Evolutionary conservation across 257 asterid species (phyloP).

Genomic region (Nyctanthes arbortristis): DNA sequence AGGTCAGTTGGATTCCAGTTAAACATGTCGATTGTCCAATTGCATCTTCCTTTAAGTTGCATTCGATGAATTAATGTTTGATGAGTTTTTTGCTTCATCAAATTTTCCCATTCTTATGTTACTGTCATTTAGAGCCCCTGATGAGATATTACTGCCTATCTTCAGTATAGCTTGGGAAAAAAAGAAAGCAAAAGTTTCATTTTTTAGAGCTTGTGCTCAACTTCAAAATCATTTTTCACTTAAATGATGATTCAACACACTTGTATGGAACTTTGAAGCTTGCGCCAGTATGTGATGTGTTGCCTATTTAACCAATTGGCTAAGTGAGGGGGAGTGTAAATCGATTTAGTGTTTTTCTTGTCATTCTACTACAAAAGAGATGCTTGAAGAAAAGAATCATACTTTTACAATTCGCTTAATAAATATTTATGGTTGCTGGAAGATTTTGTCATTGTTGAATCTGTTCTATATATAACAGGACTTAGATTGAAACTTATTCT

Average conservation of each 20-base stretch:
- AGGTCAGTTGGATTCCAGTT: slow-evolving; percentile 43
- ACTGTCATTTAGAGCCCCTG: slow-evolving; percentile 2
- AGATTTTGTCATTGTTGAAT: neutral
- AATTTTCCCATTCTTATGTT: slow-evolving; percentile 3
- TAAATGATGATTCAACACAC: neutral
- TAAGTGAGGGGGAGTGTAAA: neutral
- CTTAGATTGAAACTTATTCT: neutral
- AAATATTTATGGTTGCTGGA: neutral
- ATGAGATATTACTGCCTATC: neutral
- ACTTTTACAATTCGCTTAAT: neutral
- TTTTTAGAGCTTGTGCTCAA: neutral
- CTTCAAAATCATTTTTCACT: neutral
- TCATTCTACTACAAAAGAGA: neutral
- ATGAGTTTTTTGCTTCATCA: neutral
- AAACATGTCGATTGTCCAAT: neutral
- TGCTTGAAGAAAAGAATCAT: neutral
- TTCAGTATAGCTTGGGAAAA: neutral
- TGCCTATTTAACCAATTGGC: neutral
- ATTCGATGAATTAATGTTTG: slow-evolving; percentile 6
- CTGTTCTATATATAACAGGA: neutral
- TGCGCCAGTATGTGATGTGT: neutral
- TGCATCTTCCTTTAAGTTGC: too few relatives aligned
- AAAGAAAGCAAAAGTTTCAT: neutral
- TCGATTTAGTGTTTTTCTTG: neutral
- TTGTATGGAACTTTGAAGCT: neutral